phyloP scores from a whole-genome alignment of 2,329 filamentous ascomycete species.

The Bipolaris bicolor region DNA sequence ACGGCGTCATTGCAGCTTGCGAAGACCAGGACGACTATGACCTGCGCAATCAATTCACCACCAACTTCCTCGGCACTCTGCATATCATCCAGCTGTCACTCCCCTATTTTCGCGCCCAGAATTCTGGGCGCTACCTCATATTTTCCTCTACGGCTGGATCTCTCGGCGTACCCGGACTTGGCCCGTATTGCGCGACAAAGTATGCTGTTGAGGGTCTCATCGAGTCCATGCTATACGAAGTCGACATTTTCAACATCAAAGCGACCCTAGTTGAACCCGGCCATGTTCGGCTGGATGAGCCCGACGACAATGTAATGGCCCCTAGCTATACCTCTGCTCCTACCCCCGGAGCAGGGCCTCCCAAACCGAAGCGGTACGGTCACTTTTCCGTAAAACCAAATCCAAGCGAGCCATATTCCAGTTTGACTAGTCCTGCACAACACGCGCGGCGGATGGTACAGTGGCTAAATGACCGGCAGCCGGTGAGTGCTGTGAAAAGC shows the following conservation, averaged over 20 bases:
- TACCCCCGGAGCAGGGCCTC: slow-evolving; percentile 40
- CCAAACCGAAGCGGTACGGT: slow-evolving; percentile 75
- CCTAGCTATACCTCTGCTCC: slow-evolving; percentile 34
- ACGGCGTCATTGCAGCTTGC: slow-evolving; percentile 92
- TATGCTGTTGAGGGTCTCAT: slow-evolving; percentile 96
- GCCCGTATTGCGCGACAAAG: slow-evolving; percentile 95
- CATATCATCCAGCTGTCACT: slow-evolving; percentile 90
- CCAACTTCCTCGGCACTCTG: slow-evolving; percentile 94
- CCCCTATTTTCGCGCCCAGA: slow-evolving; percentile 82
- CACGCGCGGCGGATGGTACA: slow-evolving; percentile 92
- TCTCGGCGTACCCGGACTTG: slow-evolving; percentile 89
- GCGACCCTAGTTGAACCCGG: slow-evolving; percentile 92
- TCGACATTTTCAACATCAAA: slow-evolving; percentile 90
- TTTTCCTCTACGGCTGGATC: slow-evolving; percentile 93
- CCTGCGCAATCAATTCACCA: slow-evolving; percentile 94
- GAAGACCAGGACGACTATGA: slow-evolving; percentile 97
- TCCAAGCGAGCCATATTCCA: slow-evolving; percentile 76
- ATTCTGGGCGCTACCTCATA: slow-evolving; percentile 82
- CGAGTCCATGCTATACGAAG: slow-evolving; percentile 95
- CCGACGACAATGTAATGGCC: slow-evolving; percentile 55
- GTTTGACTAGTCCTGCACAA: slow-evolving; percentile 78
- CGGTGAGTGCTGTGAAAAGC: slow-evolving; percentile 89
- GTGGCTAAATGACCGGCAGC: slow-evolving; percentile 92
- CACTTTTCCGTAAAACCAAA: slow-evolving; percentile 90
- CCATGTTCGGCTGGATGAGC: slow-evolving; percentile 84